Percentiles rank a stretch among this genome's conserved stretches.
Evolutionary conservation across 257 asterid species (phyloP).

Genomic region (Solanum lignicaule): DNA sequence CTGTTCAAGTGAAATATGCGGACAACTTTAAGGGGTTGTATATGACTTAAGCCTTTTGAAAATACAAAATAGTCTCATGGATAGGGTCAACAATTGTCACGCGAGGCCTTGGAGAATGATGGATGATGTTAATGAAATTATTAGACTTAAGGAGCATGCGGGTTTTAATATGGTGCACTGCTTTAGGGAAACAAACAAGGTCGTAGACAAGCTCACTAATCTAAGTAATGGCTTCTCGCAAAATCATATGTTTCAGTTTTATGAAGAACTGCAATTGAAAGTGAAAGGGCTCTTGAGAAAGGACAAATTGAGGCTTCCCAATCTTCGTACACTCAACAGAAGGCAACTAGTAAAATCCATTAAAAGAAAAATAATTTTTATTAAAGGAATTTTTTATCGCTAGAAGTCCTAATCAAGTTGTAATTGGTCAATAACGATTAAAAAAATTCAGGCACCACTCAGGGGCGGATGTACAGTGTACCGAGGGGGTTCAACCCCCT

Average conservation of each 20-base stretch:
- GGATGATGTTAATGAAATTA: background rate
- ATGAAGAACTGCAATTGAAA: background rate
- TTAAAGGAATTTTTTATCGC: background rate
- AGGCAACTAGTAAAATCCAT: background rate
- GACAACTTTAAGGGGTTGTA: no score
- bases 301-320: background rate
- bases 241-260: background rate
- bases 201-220: background rate
- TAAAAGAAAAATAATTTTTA: no score
- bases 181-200: background rate
- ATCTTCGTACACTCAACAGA: background rate
- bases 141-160: background rate
- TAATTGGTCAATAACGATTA: background rate
- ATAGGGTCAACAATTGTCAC: background rate
- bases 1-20: no score
- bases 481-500: no score
- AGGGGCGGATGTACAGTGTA: no score
- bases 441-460: no score
- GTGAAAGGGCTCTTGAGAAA: background rate
- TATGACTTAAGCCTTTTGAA: background rate
- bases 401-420: background rate
- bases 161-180: background rate
- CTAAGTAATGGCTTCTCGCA: background rate
- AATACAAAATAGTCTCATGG: background rate
- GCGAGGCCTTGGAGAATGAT: background rate